Conservation (phyloP, 768 basidiomycete species). For the Gyrodon lividus region DNA sequence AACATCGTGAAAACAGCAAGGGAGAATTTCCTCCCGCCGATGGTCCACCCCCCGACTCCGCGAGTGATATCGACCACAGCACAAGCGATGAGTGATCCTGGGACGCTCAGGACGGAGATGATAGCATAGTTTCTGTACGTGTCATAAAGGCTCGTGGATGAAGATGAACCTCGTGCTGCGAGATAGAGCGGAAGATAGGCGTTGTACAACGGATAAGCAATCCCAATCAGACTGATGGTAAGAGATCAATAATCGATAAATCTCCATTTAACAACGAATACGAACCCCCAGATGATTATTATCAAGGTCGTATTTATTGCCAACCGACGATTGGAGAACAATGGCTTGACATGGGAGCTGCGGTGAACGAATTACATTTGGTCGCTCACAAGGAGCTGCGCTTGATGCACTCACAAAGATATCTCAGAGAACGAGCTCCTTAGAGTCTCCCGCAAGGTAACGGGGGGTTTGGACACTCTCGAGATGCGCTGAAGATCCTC, state of each 20-base stretch:
- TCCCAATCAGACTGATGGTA: conserved; percentile 41
- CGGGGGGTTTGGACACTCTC: conserved; percentile 9
- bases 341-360: conserved; percentile 48
- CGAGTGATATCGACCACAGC: conserved; percentile 45
- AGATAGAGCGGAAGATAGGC: conserved; percentile 52
- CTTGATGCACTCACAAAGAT: conserved; percentile 36
- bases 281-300: conserved; percentile 53
- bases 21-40: conserved; percentile 49
- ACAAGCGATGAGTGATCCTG: conserved; percentile 48
- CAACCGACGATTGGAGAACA: conserved; percentile 46
- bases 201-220: conserved; percentile 55
- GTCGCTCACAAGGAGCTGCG: not conserved
- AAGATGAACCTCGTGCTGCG: conserved; percentile 30
- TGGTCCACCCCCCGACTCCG: conserved; percentile 27
- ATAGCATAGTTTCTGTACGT: conserved; percentile 52
- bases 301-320: conserved; percentile 47
- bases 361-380: not conserved
- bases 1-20: conserved; percentile 44
- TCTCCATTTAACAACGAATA: not conserved
- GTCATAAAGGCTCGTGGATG: conserved; percentile 19
- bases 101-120: conserved; percentile 45
- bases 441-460: conserved; percentile 23
- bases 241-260: not conserved
- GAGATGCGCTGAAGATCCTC: conserved; percentile 41
- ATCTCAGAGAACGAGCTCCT: conserved; percentile 37